Percentiles rank a stretch among this genome's conserved stretches.
Evolutionary conservation across 225 moss, liverwort and hornwort genomes (phyloP).

Genomic region (Rhytidiadelphus loreus): DNA sequence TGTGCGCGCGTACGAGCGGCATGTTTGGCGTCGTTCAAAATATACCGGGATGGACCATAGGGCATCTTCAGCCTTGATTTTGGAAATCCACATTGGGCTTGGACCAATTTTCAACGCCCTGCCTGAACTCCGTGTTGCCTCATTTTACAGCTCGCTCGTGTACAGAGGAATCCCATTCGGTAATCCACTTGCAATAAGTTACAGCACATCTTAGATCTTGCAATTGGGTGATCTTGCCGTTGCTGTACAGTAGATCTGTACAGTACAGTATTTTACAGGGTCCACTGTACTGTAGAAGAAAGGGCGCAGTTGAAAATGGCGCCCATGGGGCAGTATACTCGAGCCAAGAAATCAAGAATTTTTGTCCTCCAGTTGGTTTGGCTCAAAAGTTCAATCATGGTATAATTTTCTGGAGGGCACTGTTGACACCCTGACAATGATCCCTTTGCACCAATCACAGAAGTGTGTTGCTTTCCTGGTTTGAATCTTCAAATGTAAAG

Average conservation of each 20-base stretch:
- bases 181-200: not conserved
- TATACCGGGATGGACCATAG: not conserved
- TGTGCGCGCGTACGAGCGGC: not conserved
- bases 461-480: not conserved
- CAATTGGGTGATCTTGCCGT: not conserved
- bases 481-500: not conserved
- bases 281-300: not conserved
- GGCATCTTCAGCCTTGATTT: not conserved
- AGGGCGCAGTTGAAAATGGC: not conserved
- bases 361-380: not conserved
- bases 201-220: not conserved
- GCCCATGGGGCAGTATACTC: not conserved
- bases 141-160: not conserved
- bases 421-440: not conserved
- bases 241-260: not conserved
- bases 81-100: not conserved
- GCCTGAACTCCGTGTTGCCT: not conserved
- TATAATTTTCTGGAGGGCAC: not conserved
- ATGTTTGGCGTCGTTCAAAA: not conserved
- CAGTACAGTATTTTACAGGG: not conserved
- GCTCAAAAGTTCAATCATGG: not conserved
- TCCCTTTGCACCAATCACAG: not conserved
- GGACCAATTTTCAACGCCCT: not conserved
- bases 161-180: not conserved
- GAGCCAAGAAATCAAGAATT: not conserved